Evolutionary conservation across 257 asterid species (phyloP).

Genomic region (Solanum sejunctum): DNA sequence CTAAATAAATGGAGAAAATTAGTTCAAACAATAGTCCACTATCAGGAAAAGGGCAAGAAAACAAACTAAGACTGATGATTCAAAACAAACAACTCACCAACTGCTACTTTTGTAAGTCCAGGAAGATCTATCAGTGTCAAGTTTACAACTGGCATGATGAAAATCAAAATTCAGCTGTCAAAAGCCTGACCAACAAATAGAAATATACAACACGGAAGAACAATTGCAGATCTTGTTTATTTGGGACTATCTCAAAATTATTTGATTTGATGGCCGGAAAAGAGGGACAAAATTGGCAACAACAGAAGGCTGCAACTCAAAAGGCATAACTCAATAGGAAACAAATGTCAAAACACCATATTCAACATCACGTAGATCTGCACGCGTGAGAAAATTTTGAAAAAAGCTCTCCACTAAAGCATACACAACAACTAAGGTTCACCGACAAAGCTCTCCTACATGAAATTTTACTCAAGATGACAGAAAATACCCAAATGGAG

Average conservation of each 20-base stretch:
- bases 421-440: neutral
- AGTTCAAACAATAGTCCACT: neutral
- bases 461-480: neutral
- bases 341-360: neutral
- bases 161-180: neutral
- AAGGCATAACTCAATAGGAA: neutral
- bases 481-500: neutral
- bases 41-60: neutral
- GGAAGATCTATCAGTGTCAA: slow-evolving; percentile 96
- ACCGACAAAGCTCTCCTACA: neutral
- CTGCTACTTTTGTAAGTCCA: slow-evolving; percentile 96
- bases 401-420: neutral
- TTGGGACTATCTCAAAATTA: neutral
- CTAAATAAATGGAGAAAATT: slow-evolving; percentile 24
- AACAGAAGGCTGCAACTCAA: neutral
- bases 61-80: neutral
- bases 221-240: neutral
- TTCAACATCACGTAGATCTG: neutral
- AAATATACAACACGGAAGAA: neutral
- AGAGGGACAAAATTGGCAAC: neutral
- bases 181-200: slow-evolving; percentile 10
- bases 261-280: neutral
- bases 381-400: neutral
- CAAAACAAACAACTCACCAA: slow-evolving; percentile 49
- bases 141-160: slow-evolving; percentile 66